A percentile compares a stretch with the other conserved stretches of the same genome.
Conservation (phyloP, 768 basidiomycete species). For the Tricholoma saponaceum region DNA sequence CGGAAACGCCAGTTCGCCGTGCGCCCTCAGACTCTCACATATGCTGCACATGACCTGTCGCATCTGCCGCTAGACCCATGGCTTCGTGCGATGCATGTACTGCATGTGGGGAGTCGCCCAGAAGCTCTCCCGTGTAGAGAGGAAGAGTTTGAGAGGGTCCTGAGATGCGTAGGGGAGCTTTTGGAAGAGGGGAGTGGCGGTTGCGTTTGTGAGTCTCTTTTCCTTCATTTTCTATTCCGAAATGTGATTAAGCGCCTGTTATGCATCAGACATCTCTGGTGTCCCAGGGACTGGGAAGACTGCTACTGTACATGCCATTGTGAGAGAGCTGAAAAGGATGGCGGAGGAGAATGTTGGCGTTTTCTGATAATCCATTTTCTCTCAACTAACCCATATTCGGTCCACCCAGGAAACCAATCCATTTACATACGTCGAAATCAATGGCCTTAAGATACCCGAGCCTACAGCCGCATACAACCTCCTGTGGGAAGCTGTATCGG, state of each 20-base stretch:
- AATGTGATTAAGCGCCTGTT: background rate
- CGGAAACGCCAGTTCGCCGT: constrained; percentile 27
- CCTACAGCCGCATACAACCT: constrained; percentile 89
- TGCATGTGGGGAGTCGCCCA: constrained; percentile 92
- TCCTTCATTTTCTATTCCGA: background rate
- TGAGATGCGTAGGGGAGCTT: constrained; percentile 75
- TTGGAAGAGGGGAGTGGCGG: constrained; percentile 93
- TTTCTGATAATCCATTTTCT: background rate
- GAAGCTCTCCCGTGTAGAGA: constrained; percentile 88
- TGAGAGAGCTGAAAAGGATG: constrained; percentile 86
- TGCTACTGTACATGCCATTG: constrained; percentile 91
- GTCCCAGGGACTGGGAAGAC: constrained; percentile 99
- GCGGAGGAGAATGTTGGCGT: constrained; percentile 69
- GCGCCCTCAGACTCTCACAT: constrained; percentile 18
- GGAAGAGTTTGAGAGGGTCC: constrained; percentile 73
- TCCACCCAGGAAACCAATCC: constrained; percentile 79
- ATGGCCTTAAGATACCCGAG: constrained; percentile 90
- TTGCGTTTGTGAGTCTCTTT: constrained; percentile 74
- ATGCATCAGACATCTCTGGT: constrained; percentile 83
- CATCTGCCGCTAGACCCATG: constrained; percentile 74
- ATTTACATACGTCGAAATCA: constrained; percentile 97
- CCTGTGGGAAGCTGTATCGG: constrained; percentile 91
- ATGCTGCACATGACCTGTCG: constrained; percentile 36
- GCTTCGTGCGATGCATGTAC: constrained; percentile 81
- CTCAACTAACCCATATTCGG: constrained; percentile 2